These are phyloP conservation scores for Entamoeba nuttalli DNA, from an alignment of 208 protist genomes.

Conservation along the genomic window DNA sequence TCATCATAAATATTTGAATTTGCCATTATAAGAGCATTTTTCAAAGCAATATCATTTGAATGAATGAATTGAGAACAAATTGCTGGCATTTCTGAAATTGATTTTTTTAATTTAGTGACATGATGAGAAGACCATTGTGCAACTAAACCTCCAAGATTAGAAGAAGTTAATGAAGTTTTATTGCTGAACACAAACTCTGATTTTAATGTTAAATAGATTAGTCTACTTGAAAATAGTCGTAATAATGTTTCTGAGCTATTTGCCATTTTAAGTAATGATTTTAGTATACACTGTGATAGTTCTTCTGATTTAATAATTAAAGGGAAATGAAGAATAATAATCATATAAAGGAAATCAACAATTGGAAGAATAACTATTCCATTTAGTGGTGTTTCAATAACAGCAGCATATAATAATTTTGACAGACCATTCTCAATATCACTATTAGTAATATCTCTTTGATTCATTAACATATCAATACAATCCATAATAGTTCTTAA, in stretches of 20 bases:
- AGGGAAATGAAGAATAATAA: neutral
- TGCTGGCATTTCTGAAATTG: neutral
- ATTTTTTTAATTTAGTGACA: neutral
- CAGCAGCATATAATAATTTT: neutral
- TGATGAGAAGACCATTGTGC: neutral
- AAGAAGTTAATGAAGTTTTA: neutral
- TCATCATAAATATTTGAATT: too few species aligned
- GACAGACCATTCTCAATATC: neutral
- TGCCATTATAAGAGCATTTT: too few species aligned
- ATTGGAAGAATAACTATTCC: neutral
- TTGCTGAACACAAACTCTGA: neutral
- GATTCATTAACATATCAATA: neutral
- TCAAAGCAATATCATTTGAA: too few species aligned
- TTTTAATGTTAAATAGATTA: neutral
- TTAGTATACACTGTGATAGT: neutral
- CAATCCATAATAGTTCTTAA: neutral
- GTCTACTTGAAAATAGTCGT: neutral
- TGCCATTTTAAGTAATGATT: neutral
- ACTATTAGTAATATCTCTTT: neutral
- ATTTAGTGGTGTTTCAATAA: neutral
- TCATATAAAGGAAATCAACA: neutral
- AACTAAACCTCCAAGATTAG: neutral
- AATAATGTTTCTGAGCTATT: neutral
- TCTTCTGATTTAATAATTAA: neutral
- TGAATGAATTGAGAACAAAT: too few species aligned